Base-by-base conservation (phyloP, 257 asterid genomes). In the Petunia axillaris region DNA sequence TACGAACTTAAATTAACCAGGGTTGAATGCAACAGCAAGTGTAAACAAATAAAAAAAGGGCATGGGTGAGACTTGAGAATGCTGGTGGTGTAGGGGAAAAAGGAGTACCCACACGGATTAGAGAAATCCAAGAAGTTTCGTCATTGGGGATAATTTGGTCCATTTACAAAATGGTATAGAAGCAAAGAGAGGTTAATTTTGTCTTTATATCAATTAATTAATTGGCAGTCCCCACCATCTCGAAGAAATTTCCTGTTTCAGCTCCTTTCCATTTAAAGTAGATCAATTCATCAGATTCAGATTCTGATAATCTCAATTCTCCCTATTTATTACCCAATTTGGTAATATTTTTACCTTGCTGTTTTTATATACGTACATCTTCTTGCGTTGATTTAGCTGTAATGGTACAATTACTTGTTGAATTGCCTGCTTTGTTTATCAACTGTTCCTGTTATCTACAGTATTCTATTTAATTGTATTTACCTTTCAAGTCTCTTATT, bases 261-360 rank as follows among this genome's bases (percentile, higher is more conserved):
- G 41, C 8, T 66, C 75, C 37, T 36, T 14, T 37, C 75, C 75
- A 37, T 41, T 7, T 66, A 55, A n/a, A 40, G 8, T 67, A n/a
- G 75, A 67, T 67, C 75, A 25, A 25, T 67, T 50, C 62, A 50
- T 73, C 77, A 71, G 35, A 52, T 52, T 52, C 57, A 52, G 57
- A 71, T 71, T 70, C 43, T 68, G 76, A 11, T 41, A 66, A 40
- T n/a, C 39, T 67, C 55, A 43, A 46, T 71, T 70, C 41, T 5
- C 16, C 77, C 36, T 16, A 46, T 50, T 16, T 48, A 73, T 73
- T 71, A 25, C 62, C 25, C 10, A 13, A 48, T 50, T 35, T 57
- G 78, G 78, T 73, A 73, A 50, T 73, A 35, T 35, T 73, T n/a
- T 35, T 46, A 52, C 57, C 40, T 25, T 6, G 8, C 1, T 25